phyloP scores from a whole-genome alignment of 2,329 filamentous ascomycete species.

The Cladorrhinum sp. region DNA sequence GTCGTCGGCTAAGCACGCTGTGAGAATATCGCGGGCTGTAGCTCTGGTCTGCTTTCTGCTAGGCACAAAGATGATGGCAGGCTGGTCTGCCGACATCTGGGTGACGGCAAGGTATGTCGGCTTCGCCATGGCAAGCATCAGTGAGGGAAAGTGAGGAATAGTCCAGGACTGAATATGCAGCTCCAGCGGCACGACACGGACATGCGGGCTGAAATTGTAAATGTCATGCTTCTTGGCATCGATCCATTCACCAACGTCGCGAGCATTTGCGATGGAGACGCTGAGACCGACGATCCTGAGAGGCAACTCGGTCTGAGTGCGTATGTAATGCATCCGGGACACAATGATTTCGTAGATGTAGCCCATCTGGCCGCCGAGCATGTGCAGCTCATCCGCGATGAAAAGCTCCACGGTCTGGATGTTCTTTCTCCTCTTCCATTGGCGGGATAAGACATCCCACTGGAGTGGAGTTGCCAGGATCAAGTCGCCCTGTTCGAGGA shows the following conservation, averaged over 20 bases:
- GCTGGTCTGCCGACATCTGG: slow-evolving; percentile 84
- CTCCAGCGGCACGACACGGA: slow-evolving; percentile 84
- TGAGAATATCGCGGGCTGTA: slow-evolving; percentile 81
- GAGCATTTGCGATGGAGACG: slow-evolving; percentile 87
- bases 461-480: slow-evolving; percentile 89
- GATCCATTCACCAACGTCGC: slow-evolving; percentile 96
- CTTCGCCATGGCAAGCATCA: slow-evolving; percentile 98
- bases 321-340: slow-evolving; percentile 97
- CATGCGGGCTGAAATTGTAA: slow-evolving; percentile 95
- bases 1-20: slow-evolving; percentile 83
- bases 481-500: slow-evolving; percentile 82
- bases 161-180: slow-evolving; percentile 93
- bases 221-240: slow-evolving; percentile 97
- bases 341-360: slow-evolving; percentile 95
- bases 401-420: slow-evolving; percentile 87
- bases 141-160: slow-evolving; percentile 93
- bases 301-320: slow-evolving; percentile 77
- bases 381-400: slow-evolving; percentile 92
- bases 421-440: slow-evolving; percentile 96
- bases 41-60: slow-evolving; percentile 88
- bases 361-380: slow-evolving; percentile 81
- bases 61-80: slow-evolving; percentile 87
- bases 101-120: slow-evolving; percentile 87
- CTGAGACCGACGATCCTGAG: slow-evolving; percentile 87
- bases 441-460: slow-evolving; percentile 93